These are phyloP conservation scores for Wickerhamomyces kurtzmanii DNA, from an alignment of 805 yeast species.

Conservation along the genomic window DNA sequence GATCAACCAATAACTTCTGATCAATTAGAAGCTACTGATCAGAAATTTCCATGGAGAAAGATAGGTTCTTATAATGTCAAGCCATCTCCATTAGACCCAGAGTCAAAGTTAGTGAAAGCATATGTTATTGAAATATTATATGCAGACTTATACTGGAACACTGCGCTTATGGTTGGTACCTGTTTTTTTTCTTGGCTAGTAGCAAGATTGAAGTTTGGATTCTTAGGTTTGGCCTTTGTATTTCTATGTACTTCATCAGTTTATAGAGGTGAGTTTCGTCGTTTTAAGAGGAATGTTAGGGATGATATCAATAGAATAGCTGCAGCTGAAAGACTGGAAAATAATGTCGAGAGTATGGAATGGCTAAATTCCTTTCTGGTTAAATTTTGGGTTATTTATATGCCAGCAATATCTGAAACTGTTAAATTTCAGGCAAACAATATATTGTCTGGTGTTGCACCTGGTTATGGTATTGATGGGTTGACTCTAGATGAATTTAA, in stretches of 20 bases:
- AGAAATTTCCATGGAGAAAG: constrained; percentile 25
- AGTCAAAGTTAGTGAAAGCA: constrained; percentile 33
- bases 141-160: constrained; percentile 67
- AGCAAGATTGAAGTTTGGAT: constrained; percentile 54
- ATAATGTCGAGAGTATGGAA: constrained; percentile 62
- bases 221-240: constrained; percentile 52
- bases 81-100: constrained; percentile 14
- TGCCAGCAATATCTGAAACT: constrained; percentile 76
- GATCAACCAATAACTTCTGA: no score
- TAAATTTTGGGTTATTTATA: constrained; percentile 81
- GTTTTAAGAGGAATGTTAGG: constrained; percentile 64
- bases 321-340: constrained; percentile 54
- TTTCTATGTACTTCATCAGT: constrained; percentile 54
- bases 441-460: constrained; percentile 58
- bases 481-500: constrained; percentile 69
- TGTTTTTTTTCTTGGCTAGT: constrained; percentile 64
- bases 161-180: constrained; percentile 53
- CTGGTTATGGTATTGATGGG: constrained; percentile 77
- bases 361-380: constrained; percentile 74
- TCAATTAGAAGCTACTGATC: no score
- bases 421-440: constrained; percentile 65
- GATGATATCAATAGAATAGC: constrained; percentile 66
- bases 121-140: constrained; percentile 61
- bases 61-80: constrained; percentile 18
- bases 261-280: constrained; percentile 62